phyloP scores from a whole-genome alignment of 106 monocot genomes.

The Allium cepa region DNA sequence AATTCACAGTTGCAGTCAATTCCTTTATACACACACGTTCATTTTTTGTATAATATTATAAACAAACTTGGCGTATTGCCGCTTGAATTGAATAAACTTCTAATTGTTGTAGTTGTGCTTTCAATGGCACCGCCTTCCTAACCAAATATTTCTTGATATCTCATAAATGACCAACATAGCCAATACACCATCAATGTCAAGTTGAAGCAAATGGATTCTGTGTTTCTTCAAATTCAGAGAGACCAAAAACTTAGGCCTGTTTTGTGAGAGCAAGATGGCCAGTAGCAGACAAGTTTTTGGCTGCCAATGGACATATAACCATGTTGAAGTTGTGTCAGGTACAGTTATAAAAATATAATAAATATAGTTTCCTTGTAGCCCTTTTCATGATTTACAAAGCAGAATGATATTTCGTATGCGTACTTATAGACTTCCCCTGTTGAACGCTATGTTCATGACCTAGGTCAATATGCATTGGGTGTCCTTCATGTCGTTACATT shows the following conservation, averaged over 20 bases:
- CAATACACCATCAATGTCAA: too few species aligned
- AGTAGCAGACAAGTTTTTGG: constrained; percentile 73
- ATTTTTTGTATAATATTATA: too few species aligned
- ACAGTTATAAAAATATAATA: not conserved
- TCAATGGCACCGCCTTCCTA: too few species aligned
- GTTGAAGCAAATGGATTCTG: constrained; percentile 85
- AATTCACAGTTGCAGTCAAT: too few species aligned
- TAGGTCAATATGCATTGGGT: constrained; percentile 90
- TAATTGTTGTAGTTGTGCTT: too few species aligned
- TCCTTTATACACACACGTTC: too few species aligned
- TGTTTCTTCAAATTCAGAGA: constrained; percentile 81
- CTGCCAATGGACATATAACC: constrained; percentile 75
- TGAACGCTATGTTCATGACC: constrained; percentile 91
- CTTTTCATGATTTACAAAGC: not conserved
- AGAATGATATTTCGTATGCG: constrained; percentile 1
- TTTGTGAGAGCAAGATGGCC: constrained; percentile 86
- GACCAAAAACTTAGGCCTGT: constrained; percentile 86
- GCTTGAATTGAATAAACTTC: too few species aligned
- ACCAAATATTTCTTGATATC: too few species aligned
- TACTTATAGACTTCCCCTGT: constrained; percentile 59
- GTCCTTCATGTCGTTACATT: constrained; percentile 91
- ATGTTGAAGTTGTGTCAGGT: constrained; percentile 94
- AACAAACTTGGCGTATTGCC: too few species aligned
- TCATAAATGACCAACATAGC: too few species aligned
- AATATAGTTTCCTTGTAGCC: not conserved